Percentiles rank a stretch among this genome's conserved stretches.
Evolutionary conservation across 768 basidiomycete species (phyloP).

Genomic region (Russula sp.): DNA sequence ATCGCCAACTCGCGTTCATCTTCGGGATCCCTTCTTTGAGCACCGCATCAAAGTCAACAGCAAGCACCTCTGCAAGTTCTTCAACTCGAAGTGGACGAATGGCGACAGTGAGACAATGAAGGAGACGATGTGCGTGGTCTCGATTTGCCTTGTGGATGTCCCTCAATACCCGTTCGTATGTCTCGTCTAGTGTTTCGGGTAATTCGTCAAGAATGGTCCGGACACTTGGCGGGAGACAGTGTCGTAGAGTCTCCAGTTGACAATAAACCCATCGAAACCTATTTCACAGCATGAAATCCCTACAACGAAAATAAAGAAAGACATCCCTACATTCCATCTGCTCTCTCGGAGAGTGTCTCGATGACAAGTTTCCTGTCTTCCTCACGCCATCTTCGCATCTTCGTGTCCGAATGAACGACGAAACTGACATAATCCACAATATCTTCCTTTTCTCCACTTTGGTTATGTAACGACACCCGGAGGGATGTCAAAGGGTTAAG

Average conservation of each 20-base stretch:
- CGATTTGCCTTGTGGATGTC: neutral
- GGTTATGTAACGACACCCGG: neutral
- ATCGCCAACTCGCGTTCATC: neutral
- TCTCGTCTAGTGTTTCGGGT: neutral
- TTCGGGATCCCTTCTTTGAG: neutral
- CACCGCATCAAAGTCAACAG: constrained; percentile 2
- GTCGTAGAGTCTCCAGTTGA: no score
- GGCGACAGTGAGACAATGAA: constrained; percentile 6
- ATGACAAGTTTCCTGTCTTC: constrained; percentile 1
- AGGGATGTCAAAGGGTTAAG: neutral
- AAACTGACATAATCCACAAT: no score
- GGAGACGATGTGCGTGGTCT: constrained; percentile 2
- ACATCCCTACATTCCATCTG: constrained; percentile 1
- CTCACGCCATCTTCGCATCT: no score
- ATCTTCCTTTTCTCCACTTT: no score
- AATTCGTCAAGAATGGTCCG: constrained; percentile 1
- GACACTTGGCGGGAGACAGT: no score
- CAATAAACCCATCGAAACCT: no score
- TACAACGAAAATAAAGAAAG: neutral
- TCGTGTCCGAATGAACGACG: no score
- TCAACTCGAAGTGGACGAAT: neutral
- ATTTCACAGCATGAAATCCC: rapidly evolving
- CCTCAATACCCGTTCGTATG: neutral
- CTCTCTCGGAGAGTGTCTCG: neutral
- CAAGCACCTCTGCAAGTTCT: constrained; percentile 8